These are phyloP conservation scores for Leishmania arabica DNA, from an alignment of 208 protist genomes.

Conservation along the genomic window DNA sequence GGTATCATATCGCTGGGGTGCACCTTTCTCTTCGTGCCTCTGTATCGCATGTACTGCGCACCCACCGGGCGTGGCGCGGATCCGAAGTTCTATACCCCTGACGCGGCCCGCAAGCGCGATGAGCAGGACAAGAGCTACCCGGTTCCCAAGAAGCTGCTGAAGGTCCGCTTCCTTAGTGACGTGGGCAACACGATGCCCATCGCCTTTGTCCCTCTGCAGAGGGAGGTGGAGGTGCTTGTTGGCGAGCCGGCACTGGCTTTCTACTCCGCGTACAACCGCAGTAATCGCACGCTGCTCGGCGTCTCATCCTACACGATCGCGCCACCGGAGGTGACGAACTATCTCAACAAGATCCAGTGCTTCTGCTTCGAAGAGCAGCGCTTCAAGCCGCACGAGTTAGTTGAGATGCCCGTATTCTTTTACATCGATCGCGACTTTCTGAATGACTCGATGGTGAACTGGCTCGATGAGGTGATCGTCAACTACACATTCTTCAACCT, in stretches of 20 bases:
- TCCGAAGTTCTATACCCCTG: constrained; percentile 85
- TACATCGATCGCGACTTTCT: constrained; percentile 96
- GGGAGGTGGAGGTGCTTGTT: constrained; percentile 89
- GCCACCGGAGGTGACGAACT: constrained; percentile 90
- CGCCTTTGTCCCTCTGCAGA: constrained; percentile 91
- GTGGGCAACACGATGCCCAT: constrained; percentile 92
- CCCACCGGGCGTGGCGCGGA: constrained; percentile 77
- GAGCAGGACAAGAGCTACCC: constrained; percentile 75
- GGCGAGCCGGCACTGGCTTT: constrained; percentile 90
- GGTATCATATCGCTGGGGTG: constrained; percentile 82
- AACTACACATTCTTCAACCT: constrained; percentile 94
- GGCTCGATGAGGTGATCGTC: constrained; percentile 87
- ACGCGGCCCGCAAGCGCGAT: constrained; percentile 63
- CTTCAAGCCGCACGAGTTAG: constrained; percentile 94
- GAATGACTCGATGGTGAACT: constrained; percentile 89
- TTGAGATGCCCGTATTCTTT: constrained; percentile 98
- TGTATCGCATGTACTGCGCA: constrained; percentile 91
- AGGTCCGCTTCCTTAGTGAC: constrained; percentile 84
- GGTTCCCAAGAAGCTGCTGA: constrained; percentile 78
- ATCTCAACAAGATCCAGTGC: constrained; percentile 98
- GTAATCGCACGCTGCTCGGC: constrained; percentile 83
- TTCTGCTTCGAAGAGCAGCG: constrained; percentile 97
- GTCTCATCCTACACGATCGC: constrained; percentile 93
- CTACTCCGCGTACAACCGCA: constrained; percentile 91
- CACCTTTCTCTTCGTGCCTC: constrained; percentile 89